Conservation (phyloP, 2,329 filamentous ascomycete species). For the Chalara sp. region DNA sequence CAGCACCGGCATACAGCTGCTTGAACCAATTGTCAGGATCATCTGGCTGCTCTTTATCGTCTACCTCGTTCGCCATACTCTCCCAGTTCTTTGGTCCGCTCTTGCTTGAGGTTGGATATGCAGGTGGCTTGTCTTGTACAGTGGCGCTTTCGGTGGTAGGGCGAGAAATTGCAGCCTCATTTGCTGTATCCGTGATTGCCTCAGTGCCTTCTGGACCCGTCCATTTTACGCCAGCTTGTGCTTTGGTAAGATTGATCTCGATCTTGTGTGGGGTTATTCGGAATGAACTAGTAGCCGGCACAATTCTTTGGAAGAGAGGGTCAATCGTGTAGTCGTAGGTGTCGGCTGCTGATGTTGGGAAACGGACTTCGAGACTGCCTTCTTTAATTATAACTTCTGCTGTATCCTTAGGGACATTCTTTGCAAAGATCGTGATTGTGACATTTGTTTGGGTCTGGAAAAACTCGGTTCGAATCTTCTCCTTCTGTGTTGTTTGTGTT, state of each 20-base stretch:
- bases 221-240: constrained; percentile 39
- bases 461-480: constrained; percentile 63
- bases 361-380: constrained; percentile 43
- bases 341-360: constrained; percentile 43
- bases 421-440: constrained; percentile 58
- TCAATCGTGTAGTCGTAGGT: constrained; percentile 57
- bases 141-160: constrained; percentile 14
- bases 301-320: constrained; percentile 61
- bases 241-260: constrained; percentile 68
- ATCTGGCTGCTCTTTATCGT: constrained; percentile 51
- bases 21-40: constrained; percentile 84
- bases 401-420: constrained; percentile 53
- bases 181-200: constrained; percentile 4
- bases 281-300: constrained; percentile 51
- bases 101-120: constrained; percentile 83
- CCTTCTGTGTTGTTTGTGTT: constrained; percentile 34
- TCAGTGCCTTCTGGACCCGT: constrained; percentile 21
- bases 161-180: constrained; percentile 1
- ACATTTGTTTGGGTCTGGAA: constrained; percentile 57
- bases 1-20: constrained; percentile 70
- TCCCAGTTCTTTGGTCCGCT: constrained; percentile 90
- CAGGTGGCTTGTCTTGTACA: constrained; percentile 36
- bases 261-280: constrained; percentile 72
- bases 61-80: constrained; percentile 52
- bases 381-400: constrained; percentile 37